Percentiles rank a stretch among this genome's conserved stretches.
Evolutionary conservation across 805 yeast species (phyloP).

Genomic region (Schwanniomyces sp.): DNA sequence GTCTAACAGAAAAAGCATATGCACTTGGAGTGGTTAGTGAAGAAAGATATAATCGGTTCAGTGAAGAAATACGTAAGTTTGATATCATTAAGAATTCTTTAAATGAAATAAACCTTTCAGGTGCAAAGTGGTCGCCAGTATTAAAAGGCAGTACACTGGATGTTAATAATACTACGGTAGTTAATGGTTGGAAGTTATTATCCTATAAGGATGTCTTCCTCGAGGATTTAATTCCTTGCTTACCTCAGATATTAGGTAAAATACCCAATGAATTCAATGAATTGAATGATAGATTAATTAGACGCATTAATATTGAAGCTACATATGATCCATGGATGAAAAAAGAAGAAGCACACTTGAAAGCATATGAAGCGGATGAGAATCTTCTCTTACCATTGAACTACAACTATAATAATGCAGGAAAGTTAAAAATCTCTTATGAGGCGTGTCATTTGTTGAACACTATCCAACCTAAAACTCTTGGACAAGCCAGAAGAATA

Average conservation of each 20-base stretch:
- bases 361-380: constrained; percentile 85
- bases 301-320: constrained; percentile 74
- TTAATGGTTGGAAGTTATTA: constrained; percentile 68
- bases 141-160: constrained; percentile 50
- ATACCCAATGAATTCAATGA: constrained; percentile 25
- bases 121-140: constrained; percentile 61
- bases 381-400: constrained; percentile 64
- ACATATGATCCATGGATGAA: constrained; percentile 77
- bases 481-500: constrained; percentile 93
- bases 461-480: constrained; percentile 77
- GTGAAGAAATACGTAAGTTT: constrained; percentile 44
- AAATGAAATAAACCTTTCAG: constrained; percentile 44
- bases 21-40: constrained; percentile 65
- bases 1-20: constrained; percentile 73
- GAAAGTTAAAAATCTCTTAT: constrained; percentile 56
- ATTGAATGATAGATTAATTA: constrained; percentile 42
- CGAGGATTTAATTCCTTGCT: constrained; percentile 27
- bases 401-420: constrained; percentile 58
- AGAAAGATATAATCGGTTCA: constrained; percentile 52
- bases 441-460: constrained; percentile 74
- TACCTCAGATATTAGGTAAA: constrained; percentile 17
- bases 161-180: constrained; percentile 37
- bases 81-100: constrained; percentile 47
- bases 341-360: constrained; percentile 68
- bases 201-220: constrained; percentile 48